phyloP scores from a whole-genome alignment of 2,329 filamentous ascomycete species.

The Aspergillus sergii region DNA sequence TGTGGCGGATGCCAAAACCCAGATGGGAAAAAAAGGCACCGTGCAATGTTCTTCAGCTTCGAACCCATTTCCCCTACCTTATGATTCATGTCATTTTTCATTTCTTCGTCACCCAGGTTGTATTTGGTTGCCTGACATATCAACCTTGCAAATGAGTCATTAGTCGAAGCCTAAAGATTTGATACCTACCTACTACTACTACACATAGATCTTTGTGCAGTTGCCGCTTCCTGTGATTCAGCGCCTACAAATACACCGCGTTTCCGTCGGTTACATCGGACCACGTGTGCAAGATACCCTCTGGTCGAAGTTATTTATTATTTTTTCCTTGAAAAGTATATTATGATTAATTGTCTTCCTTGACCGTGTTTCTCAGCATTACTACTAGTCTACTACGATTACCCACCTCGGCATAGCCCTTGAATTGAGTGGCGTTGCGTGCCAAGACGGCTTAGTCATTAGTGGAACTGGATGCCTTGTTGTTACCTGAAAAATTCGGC shows the following conservation, averaged over 20 bases:
- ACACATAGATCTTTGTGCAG: slow-evolving; percentile 3
- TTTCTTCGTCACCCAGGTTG: background rate
- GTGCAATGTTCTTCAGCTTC: background rate
- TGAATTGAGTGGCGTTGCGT: slow-evolving; percentile 18
- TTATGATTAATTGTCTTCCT: background rate
- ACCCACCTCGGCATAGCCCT: slow-evolving; percentile 6
- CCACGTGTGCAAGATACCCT: slow-evolving; percentile 16
- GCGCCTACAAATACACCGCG: slow-evolving; percentile 14
- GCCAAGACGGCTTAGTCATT: slow-evolving; percentile 27
- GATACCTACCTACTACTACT: background rate
- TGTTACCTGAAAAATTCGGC: slow-evolving; percentile 33
- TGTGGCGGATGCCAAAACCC: slow-evolving; percentile 6
- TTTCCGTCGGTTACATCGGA: slow-evolving; percentile 14
- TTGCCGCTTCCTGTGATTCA: slow-evolving; percentile 9
- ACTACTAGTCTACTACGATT: background rate
- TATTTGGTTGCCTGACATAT: slow-evolving; percentile 17
- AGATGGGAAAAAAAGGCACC: background rate
- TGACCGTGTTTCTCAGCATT: background rate
- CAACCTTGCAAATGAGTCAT: slow-evolving; percentile 14
- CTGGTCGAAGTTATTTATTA: background rate
- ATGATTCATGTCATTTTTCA: background rate
- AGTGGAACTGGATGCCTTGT: slow-evolving; percentile 21
- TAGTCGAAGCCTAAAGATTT: slow-evolving; percentile 15
- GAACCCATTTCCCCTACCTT: background rate
- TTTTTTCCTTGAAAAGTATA: background rate